Percentiles rank a stretch among this genome's conserved stretches.
Evolutionary conservation across 2,329 filamentous ascomycete species (phyloP).

Genomic region (Biscogniauxia marginata): DNA sequence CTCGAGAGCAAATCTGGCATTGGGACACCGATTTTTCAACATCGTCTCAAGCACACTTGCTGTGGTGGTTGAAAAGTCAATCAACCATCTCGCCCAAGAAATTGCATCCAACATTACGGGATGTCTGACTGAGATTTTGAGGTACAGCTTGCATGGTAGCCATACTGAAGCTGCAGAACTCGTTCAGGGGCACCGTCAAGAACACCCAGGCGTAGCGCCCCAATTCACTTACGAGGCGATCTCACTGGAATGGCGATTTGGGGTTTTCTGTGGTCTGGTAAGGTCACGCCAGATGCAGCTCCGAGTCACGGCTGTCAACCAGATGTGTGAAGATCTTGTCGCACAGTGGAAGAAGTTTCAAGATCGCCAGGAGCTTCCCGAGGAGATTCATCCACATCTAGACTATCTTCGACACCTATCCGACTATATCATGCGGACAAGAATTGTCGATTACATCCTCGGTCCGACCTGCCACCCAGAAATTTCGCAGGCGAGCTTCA

Average conservation of each 20-base stretch:
- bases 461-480: slow-evolving; percentile 91
- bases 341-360: slow-evolving; percentile 59
- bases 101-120: slow-evolving; percentile 39
- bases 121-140: slow-evolving; percentile 46
- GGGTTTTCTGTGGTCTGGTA: slow-evolving; percentile 68
- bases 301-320: slow-evolving; percentile 73
- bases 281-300: slow-evolving; percentile 88
- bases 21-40: slow-evolving; percentile 44
- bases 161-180: slow-evolving; percentile 36
- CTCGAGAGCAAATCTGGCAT: slow-evolving; percentile 35
- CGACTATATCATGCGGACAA: slow-evolving; percentile 65
- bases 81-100: slow-evolving; percentile 50
- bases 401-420: slow-evolving; percentile 65
- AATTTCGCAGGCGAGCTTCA: slow-evolving; percentile 75
- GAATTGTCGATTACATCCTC: slow-evolving; percentile 81
- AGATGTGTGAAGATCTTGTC: slow-evolving; percentile 71
- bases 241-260: slow-evolving; percentile 67
- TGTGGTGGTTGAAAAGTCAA: slow-evolving; percentile 53
- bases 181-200: slow-evolving; percentile 32
- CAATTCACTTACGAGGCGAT: slow-evolving; percentile 49
- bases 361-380: slow-evolving; percentile 41
- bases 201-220: slow-evolving; percentile 38
- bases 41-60: slow-evolving; percentile 43
- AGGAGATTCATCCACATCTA: slow-evolving; percentile 30
- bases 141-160: slow-evolving; percentile 38